phyloP scores from a whole-genome alignment of 2,329 filamentous ascomycete genomes.

The Emmonsiellopsis sp. region DNA sequence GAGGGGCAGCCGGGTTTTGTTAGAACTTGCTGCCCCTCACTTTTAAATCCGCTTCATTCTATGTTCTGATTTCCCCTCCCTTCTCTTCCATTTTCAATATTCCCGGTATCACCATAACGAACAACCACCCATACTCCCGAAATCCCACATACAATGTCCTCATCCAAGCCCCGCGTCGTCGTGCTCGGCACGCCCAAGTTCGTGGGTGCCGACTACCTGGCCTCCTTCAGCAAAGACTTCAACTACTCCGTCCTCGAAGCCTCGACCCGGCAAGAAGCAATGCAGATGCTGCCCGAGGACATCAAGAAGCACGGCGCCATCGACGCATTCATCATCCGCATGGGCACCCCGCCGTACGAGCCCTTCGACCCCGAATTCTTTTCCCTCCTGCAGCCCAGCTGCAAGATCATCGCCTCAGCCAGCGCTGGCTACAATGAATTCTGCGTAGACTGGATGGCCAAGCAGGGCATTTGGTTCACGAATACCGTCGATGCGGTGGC shows the following conservation, averaged over 20 bases:
- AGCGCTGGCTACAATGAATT: slow-evolving; percentile 43
- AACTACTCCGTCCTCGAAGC: slow-evolving; percentile 33
- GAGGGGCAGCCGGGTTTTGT: no score
- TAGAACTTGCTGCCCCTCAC: no score
- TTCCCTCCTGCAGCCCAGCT: slow-evolving; percentile 29
- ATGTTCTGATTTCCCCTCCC: no score
- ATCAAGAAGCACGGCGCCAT: slow-evolving; percentile 13
- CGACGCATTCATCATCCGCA: slow-evolving; percentile 38
- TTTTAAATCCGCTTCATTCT: no score
- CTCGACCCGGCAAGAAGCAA: slow-evolving; percentile 27
- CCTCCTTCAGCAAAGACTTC: slow-evolving; percentile 31
- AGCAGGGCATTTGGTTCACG: slow-evolving; percentile 43
- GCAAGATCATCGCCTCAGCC: slow-evolving; percentile 39
- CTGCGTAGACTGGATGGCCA: slow-evolving; percentile 35
- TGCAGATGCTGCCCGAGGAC: slow-evolving; percentile 28
- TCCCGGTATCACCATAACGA: neutral
- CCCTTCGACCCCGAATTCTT: slow-evolving; percentile 42
- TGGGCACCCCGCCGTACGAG: slow-evolving; percentile 42
- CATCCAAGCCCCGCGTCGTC: slow-evolving; percentile 30
- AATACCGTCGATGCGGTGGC: slow-evolving; percentile 46
- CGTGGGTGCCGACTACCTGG: slow-evolving; percentile 32
- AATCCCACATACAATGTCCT: neutral
- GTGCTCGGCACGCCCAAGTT: slow-evolving; percentile 34
- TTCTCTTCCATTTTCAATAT: neutral
- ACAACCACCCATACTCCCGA: neutral